Conservation (phyloP, 495 filamentous ascomycete species). For the Ramalina intermedia region DNA sequence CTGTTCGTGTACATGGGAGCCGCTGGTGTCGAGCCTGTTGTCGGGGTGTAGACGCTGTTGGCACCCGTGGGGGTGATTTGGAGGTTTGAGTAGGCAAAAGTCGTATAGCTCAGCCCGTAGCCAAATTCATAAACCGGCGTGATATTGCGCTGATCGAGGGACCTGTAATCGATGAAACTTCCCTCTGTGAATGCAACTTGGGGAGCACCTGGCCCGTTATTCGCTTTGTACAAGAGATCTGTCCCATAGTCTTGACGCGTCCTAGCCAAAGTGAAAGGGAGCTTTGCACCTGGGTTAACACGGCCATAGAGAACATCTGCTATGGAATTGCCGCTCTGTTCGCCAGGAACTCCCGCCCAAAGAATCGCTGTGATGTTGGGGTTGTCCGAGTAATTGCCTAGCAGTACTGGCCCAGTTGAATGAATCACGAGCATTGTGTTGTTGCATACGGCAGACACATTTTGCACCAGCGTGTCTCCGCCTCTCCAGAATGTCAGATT, state of each 20-base stretch:
- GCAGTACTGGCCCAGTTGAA: constrained; percentile 63
- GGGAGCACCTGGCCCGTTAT: constrained; percentile 53
- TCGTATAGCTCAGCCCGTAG: constrained; percentile 80
- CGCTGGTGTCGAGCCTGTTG: constrained; percentile 47
- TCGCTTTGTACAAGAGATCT: constrained; percentile 59
- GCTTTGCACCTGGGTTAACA: constrained; percentile 72
- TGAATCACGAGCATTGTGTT: constrained; percentile 94
- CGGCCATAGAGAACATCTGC: constrained; percentile 82
- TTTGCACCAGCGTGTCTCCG: constrained; percentile 64
- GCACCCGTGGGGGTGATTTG: constrained; percentile 37
- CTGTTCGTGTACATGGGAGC: constrained; percentile 59
- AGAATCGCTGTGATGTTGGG: constrained; percentile 90
- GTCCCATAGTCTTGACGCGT: constrained; percentile 59
- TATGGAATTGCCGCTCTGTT: constrained; percentile 85
- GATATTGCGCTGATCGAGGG: constrained; percentile 62
- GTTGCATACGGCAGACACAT: constrained; percentile 60
- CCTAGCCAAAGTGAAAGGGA: constrained; percentile 78
- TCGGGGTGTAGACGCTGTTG: constrained; percentile 47
- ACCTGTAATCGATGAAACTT: constrained; percentile 86
- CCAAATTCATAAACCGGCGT: constrained; percentile 85
- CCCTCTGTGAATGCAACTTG: constrained; percentile 78
- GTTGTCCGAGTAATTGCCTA: constrained; percentile 63
- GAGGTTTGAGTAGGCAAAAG: constrained; percentile 65
- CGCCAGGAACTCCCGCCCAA: constrained; percentile 85
- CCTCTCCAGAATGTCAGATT: constrained; percentile 84